Evolutionary conservation across 176 grass and related monocot genomes (phyloP).

Genomic region (Musa troglodytarum): DNA sequence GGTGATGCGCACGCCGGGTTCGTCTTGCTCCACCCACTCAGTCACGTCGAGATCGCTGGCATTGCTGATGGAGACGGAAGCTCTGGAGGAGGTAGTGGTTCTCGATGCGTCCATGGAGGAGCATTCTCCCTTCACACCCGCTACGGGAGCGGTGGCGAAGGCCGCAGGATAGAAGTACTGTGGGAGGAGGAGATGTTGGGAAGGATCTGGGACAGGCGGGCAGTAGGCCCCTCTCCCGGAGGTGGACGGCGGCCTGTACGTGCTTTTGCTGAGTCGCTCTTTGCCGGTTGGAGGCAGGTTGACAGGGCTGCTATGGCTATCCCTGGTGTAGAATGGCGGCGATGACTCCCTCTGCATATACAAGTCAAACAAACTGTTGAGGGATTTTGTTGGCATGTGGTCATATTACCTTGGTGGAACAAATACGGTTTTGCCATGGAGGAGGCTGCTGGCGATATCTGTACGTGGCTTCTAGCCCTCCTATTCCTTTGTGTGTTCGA

Average conservation of each 20-base stretch:
- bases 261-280: neutral
- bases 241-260: neutral
- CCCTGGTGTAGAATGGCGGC: neutral
- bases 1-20: constrained; percentile 73
- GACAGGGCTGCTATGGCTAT: neutral
- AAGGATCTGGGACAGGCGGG: constrained; percentile 46
- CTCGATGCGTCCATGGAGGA: constrained; percentile 30
- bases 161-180: constrained; percentile 3
- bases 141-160: neutral
- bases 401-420: too few relatives aligned
- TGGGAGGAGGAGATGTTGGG: constrained; percentile 40
- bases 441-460: too few relatives aligned
- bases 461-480: too few relatives aligned
- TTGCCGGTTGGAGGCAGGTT: neutral
- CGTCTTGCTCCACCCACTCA: constrained; percentile 60
- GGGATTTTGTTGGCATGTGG: too few relatives aligned
- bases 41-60: constrained; percentile 65
- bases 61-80: constrained; percentile 49
- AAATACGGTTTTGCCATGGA: too few relatives aligned
- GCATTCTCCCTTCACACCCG: constrained; percentile 4
- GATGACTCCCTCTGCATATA: too few relatives aligned
- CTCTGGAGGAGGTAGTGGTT: constrained; percentile 40
- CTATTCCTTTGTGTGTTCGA: too few relatives aligned
- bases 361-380: too few relatives aligned
- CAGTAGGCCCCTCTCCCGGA: neutral